Evolutionary conservation across 805 yeast species (phyloP), one percentile per base, ranked within the genome.

Genomic region (Kodamaea jinghongensis): DNA sequence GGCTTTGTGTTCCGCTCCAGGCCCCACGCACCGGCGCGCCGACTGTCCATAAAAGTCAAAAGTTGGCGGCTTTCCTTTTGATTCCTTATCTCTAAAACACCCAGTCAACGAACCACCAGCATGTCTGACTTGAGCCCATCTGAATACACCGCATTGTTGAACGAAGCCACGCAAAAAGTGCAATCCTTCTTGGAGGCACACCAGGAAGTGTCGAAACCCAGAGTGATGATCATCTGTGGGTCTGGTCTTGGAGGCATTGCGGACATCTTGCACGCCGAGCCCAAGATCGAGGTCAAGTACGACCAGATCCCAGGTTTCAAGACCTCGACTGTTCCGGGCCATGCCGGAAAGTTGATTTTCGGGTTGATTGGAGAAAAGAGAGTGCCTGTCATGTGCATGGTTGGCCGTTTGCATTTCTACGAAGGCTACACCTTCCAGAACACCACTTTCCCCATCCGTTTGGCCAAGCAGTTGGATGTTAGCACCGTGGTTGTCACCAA

Each of bases 241-340:
- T 86, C 96, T 4, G 99, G 99, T 0, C 70, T 91, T 12, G 95
- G 96, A 9, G 95, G 95, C 1, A 81, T 91, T 36, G 83, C 90
- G 1, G 70, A 75, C 35, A 63, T 72, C 16, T 55, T 83, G 31
- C 55, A 57, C 25, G 51, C 64, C n/a, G 56, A 59, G 14, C 62
- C 69, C 23, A 61, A 65, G 32, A 61, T 78, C 14, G 75, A 70
- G 35, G 71, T 91, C 17, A 65, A 81, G 1, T 91, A 88, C 56
- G 49, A 58, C 5, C 70, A 73, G 0, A 86, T 91, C 35, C 97
- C 97, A 0, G 86, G 91, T 0, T 90, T 91, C 61, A 76, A 75
- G 54, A 53, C 63, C 1, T 83, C 96, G 1, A 90, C 97, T 0
- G 97, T 91, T 1, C 79, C 81, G 8, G 99, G 99, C 0, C 99